Evolutionary conservation across 306 rosid genomes (phyloP).

Genomic region (Cyclanthera cordifolia): DNA sequence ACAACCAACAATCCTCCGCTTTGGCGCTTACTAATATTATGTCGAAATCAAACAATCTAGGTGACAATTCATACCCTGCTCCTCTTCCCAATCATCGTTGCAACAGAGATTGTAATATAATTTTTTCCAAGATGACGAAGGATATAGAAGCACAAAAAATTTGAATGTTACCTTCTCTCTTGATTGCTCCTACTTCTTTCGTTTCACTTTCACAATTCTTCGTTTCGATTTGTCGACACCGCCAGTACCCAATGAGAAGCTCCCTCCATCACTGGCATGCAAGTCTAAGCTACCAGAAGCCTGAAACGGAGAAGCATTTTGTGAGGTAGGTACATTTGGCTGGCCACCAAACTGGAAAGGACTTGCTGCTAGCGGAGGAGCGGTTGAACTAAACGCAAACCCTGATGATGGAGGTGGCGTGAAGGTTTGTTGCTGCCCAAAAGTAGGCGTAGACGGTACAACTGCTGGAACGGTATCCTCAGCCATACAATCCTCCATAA

Average conservation of each 20-base stretch:
- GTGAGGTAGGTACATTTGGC: conserved; percentile 33
- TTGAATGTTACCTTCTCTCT: not conserved
- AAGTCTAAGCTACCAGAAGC: conserved; percentile 50
- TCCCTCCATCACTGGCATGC: conserved; percentile 32
- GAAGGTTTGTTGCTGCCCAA: conserved; percentile 39
- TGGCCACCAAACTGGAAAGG: conserved; percentile 53
- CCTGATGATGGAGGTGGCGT: conserved; percentile 36
- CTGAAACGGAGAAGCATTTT: conserved; percentile 59
- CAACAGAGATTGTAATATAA: not conserved
- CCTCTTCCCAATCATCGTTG: not conserved
- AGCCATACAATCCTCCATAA: conserved; percentile 86
- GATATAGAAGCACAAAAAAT: not conserved
- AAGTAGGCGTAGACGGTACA: conserved; percentile 22
- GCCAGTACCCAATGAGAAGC: conserved; percentile 73
- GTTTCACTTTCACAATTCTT: conserved; percentile 33
- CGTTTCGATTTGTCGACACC: conserved; percentile 63
- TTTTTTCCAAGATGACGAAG: not conserved
- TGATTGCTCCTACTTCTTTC: conserved; percentile 46
- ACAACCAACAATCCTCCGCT: conserved; percentile 5
- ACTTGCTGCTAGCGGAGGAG: conserved; percentile 20
- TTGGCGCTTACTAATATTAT: not conserved
- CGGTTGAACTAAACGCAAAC: conserved; percentile 43
- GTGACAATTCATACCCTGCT: conserved; percentile 8
- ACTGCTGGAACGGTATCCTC: conserved; percentile 62
- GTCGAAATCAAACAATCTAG: conserved; percentile 16